Percentiles rank a stretch among this genome's conserved stretches.
phyloP scores from a whole-genome alignment of 371 early-diverging fungal species.

The Apophysomyces variabilis region DNA sequence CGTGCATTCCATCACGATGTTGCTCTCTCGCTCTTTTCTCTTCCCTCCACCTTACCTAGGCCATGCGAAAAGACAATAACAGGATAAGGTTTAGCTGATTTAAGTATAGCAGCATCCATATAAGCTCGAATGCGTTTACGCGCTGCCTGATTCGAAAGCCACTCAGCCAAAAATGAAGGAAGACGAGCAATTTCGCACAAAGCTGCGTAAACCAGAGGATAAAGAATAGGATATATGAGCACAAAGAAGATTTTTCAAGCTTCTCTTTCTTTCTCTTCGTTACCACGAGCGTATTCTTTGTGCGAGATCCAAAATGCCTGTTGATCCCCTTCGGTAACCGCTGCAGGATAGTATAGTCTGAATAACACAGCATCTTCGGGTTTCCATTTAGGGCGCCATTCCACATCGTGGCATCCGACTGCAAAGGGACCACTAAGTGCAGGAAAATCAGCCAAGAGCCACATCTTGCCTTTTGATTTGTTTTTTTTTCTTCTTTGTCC shows the following conservation, averaged over 20 bases:
- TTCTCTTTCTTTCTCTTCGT: no score
- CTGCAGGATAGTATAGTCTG: conserved; percentile 30
- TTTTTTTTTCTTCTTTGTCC: background rate
- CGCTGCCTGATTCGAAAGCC: conserved; percentile 21
- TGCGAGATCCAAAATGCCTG: conserved; percentile 23
- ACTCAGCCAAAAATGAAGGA: conserved; percentile 20
- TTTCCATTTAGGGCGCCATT: conserved; percentile 19
- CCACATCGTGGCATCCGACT: conserved; percentile 38
- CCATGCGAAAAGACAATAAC: conserved; percentile 49
- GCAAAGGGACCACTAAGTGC: conserved; percentile 30
- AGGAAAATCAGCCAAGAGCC: conserved; percentile 30
- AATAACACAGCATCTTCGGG: conserved; percentile 12
- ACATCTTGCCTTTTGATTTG: background rate
- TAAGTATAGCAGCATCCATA: conserved; percentile 14
- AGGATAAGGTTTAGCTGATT: conserved; percentile 24
- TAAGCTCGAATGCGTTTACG: conserved; percentile 20
- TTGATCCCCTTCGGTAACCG: conserved; percentile 14
- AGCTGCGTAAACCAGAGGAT: background rate
- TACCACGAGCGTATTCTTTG: conserved; percentile 23
- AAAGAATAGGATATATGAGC: background rate
- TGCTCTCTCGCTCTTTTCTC: background rate
- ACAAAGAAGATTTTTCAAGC: no score
- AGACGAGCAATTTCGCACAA: conserved; percentile 19
- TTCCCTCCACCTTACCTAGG: background rate
- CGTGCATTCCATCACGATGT: no score